phyloP scores from a whole-genome alignment of 768 basidiomycete genomes.

The Lentinula aciculospora region DNA sequence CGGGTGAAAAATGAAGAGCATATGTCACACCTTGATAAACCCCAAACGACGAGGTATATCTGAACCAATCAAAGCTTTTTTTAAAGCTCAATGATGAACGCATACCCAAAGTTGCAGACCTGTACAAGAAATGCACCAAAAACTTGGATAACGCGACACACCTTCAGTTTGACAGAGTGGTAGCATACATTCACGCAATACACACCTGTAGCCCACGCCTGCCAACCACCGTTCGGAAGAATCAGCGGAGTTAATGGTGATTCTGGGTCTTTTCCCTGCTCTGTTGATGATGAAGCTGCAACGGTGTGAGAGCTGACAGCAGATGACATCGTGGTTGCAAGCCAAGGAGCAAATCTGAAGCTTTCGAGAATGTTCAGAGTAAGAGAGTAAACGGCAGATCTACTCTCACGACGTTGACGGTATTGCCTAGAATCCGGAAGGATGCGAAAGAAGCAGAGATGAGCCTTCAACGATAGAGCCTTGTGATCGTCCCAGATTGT shows the following conservation, averaged over 20 bases:
- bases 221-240: not conserved
- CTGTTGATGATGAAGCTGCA: not conserved
- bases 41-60: conserved; percentile 33
- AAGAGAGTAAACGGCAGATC: too few species aligned
- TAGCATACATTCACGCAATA: not conserved
- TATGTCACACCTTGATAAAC: conserved; percentile 33
- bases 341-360: too few species aligned
- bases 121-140: conserved; percentile 25
- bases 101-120: conserved; percentile 31
- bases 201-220: not conserved
- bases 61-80: conserved; percentile 7
- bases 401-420: not conserved
- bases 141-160: not conserved
- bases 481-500: too few species aligned
- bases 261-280: not conserved
- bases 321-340: not conserved
- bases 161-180: not conserved
- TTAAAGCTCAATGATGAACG: not conserved
- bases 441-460: too few species aligned
- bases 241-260: not conserved
- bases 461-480: too few species aligned
- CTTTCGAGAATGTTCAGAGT: too few species aligned
- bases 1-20: too few species aligned
- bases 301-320: not conserved
- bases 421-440: too few species aligned